Base-by-base conservation (phyloP, 495 filamentous ascomycete species). In the Podospora appendiculata region DNA sequence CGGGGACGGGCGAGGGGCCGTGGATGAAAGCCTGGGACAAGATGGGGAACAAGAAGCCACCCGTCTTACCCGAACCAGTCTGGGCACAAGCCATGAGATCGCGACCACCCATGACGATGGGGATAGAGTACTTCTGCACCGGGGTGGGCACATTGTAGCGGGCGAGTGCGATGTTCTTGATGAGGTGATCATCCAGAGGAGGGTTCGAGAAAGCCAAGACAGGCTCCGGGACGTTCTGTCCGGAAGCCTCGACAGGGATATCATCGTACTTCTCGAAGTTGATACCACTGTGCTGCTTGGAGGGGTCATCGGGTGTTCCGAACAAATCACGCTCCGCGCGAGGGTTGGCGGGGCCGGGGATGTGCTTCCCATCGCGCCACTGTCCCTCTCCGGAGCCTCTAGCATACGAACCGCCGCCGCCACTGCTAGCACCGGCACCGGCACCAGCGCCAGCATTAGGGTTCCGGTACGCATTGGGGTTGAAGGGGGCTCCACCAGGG, bases 181-280 rank as follows among this genome's bases (percentile, higher is more conserved):
- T 69, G 7, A 98, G 77, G 58, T 97, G 93, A 60, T 90, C 83
- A 65, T 98, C 93, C 48, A 98, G 76, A 54, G 93, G 93, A 46
- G 93, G 93, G 78, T 92, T 91, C 65, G 82, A 89, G 80, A 98
- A 98, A 43, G 79, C 76, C 58, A 83, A 83, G 53, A 94, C 86
- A 40, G 94, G 89, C 60, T 97, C 94, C 41, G 93, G 94, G 43
- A 96, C 89, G 66, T 94, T 84, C 43, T 89, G 86, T 42, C 93
- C 93, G 53, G 93, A 96, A 41, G 94, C 92, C 67, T 96, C 93
- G 52, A 98, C 94, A 35, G 93, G 93, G 60, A 98, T 98, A 65
- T 98, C 93, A 63, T 98, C 93, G 71, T 98, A 98, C 76, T 98
- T 98, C 74, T 95, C 83, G 65, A 98, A 98, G 78, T 98, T 98